These are phyloP conservation scores for Tuctoria greenei DNA, from an alignment of 176 grass and related monocot genomes.

Conservation along the genomic window DNA sequence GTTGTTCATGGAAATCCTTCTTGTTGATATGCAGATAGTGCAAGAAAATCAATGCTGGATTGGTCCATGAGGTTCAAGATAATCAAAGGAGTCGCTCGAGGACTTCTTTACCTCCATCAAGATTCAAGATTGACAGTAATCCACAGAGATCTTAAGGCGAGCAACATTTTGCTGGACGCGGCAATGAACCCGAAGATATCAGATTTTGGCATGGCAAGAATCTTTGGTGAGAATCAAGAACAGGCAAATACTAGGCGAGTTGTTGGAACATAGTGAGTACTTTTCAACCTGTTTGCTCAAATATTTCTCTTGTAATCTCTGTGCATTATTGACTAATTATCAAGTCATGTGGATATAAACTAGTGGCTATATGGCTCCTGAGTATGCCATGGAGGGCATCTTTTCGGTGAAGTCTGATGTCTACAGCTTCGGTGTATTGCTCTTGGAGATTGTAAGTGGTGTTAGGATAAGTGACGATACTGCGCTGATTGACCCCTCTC, in stretches of 20 bases:
- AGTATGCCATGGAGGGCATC: slow-evolving; percentile 63
- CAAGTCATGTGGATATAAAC: not conserved
- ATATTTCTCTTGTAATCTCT: not conserved
- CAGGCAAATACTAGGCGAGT: slow-evolving; percentile 39
- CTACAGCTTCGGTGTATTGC: slow-evolving; percentile 53
- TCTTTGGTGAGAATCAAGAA: slow-evolving; percentile 42
- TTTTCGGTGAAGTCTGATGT: slow-evolving; percentile 59
- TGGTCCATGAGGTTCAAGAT: slow-evolving; percentile 49
- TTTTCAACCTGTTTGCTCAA: not conserved
- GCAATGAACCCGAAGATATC: slow-evolving; percentile 53
- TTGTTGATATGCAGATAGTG: not conserved
- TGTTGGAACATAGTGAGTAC: slow-evolving; percentile 55
- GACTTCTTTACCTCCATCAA: slow-evolving; percentile 57
- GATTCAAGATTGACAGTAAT: slow-evolving; percentile 56
- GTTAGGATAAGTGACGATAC: slow-evolving; percentile 39
- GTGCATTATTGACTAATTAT: not conserved
- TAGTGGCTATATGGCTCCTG: slow-evolving; percentile 64
- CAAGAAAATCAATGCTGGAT: slow-evolving; percentile 23
- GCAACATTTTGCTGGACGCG: slow-evolving; percentile 48
- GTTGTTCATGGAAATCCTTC: not conserved
- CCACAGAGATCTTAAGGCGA: slow-evolving; percentile 50
- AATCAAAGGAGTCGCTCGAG: slow-evolving; percentile 41
- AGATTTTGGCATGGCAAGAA: slow-evolving; percentile 60
- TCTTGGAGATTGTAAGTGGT: slow-evolving; percentile 47
- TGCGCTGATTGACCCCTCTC: slow-evolving; percentile 1